phyloP scores from a whole-genome alignment of 2,329 filamentous ascomycete species.

The Aspergillus tamarii region DNA sequence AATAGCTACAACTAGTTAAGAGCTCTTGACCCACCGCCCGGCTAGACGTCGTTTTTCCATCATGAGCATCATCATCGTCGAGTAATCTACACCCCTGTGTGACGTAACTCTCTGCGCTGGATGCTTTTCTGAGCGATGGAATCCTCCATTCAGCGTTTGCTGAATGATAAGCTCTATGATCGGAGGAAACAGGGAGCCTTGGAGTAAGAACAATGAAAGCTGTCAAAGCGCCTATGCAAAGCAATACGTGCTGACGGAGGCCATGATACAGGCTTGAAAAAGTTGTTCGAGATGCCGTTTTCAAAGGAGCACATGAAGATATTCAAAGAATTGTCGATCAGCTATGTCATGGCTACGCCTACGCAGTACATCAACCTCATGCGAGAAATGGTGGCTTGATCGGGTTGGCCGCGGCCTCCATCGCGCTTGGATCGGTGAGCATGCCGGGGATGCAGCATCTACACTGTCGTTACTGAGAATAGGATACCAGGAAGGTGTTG shows the following conservation, averaged over 20 bases:
- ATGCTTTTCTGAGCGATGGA: constrained; percentile 66
- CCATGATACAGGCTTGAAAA: constrained; percentile 72
- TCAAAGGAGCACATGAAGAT: constrained; percentile 73
- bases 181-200: constrained; percentile 95
- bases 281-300: constrained; percentile 81
- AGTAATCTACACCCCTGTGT: constrained; percentile 1
- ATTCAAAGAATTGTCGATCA: constrained; percentile 91
- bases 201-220: constrained; percentile 66
- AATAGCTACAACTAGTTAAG: constrained; percentile 6
- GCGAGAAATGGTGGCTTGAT: constrained; percentile 95
- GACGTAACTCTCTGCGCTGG: constrained; percentile 23
- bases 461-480: constrained; percentile 10
- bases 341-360: constrained; percentile 96
- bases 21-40: constrained; percentile 10
- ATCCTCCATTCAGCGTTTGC: constrained; percentile 79
- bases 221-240: not conserved
- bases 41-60: constrained; percentile 3
- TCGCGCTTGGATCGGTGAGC: constrained; percentile 87
- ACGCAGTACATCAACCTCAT: constrained; percentile 94
- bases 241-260: constrained; percentile 10
- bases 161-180: constrained; percentile 99
- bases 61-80: constrained; percentile 1
- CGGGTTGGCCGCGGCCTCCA: constrained; percentile 90
- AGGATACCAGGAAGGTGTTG: constrained; percentile 70
- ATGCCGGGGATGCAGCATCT: not conserved